These are phyloP conservation scores for Starmerella vitae DNA, from an alignment of 805 yeast species.

Conservation along the genomic window DNA sequence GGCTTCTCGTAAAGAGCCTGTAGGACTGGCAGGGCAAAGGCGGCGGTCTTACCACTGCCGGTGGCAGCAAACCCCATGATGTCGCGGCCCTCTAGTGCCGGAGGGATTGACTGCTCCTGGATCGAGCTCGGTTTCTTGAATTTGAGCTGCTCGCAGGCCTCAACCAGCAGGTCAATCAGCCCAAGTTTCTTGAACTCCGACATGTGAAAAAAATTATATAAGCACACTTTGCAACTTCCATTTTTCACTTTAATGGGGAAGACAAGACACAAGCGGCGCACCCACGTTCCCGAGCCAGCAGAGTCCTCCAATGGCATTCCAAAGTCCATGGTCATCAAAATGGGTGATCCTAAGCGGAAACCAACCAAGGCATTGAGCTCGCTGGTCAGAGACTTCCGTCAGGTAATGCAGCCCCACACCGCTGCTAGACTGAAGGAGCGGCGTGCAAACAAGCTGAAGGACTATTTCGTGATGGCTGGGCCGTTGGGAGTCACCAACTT, in stretches of 20 bases:
- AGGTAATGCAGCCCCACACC: conserved; percentile 92
- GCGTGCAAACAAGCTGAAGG: conserved; percentile 73
- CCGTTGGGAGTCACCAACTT: conserved; percentile 87
- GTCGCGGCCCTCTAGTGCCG: conserved; percentile 80
- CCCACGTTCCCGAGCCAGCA: conserved; percentile 48
- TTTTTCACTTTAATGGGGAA: conserved; percentile 14
- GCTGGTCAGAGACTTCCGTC: conserved; percentile 74
- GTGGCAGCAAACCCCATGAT: conserved; percentile 94
- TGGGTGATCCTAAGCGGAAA: conserved; percentile 50
- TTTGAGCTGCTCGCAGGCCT: conserved; percentile 62
- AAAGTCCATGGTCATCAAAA: conserved; percentile 82
- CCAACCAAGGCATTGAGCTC: conserved; percentile 72
- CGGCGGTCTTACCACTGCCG: conserved; percentile 97
- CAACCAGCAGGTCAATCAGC: conserved; percentile 38
- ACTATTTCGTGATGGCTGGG: conserved; percentile 96
- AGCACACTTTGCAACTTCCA: not conserved
- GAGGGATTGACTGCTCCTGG: conserved; percentile 82
- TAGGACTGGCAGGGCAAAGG: conserved; percentile 89
- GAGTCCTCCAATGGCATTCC: conserved; percentile 59
- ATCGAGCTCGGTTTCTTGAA: conserved; percentile 83
- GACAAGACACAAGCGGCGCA: conserved; percentile 58
- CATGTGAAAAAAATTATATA: conserved; percentile 12
- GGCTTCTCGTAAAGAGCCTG: conserved; percentile 86
- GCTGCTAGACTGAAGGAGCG: conserved; percentile 80
- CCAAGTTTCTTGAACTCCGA: conserved; percentile 26